Percentiles rank a stretch among this genome's conserved stretches.
Evolutionary conservation across 1,139 yeast species (phyloP).

Genomic region (Zygosaccharomyces pseudobailii): DNA sequence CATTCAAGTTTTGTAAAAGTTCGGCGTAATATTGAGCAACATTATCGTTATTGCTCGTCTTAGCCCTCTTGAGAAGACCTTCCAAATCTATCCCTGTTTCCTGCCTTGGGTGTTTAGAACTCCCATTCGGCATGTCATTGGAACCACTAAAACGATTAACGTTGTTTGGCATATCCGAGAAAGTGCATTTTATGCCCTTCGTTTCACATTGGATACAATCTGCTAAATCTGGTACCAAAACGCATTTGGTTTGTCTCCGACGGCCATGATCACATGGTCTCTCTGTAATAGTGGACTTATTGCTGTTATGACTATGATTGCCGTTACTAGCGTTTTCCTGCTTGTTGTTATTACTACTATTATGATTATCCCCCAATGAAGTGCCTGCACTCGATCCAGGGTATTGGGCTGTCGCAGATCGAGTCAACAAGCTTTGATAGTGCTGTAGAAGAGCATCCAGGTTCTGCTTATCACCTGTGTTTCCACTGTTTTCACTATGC

Average conservation of each 20-base stretch:
- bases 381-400: slow-evolving; percentile 6
- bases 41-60: slow-evolving; percentile 11
- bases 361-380: not conserved
- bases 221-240: slow-evolving; percentile 50
- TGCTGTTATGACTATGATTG: slow-evolving; percentile 6
- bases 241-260: slow-evolving; percentile 61
- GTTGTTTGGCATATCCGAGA: slow-evolving; percentile 29
- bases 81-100: slow-evolving; percentile 20
- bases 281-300: slow-evolving; percentile 12
- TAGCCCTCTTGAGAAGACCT: slow-evolving; percentile 19
- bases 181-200: slow-evolving; percentile 62
- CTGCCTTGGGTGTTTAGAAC: slow-evolving; percentile 15
- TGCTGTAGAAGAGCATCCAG: slow-evolving; percentile 29
- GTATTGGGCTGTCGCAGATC: slow-evolving; percentile 17
- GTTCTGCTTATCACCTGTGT: slow-evolving; percentile 17
- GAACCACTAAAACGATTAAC: slow-evolving; percentile 1
- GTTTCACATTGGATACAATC: slow-evolving; percentile 68
- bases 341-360: slow-evolving; percentile 9
- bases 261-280: slow-evolving; percentile 68
- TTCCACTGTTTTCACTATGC: slow-evolving; percentile 3
- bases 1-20: slow-evolving; percentile 18
- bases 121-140: not conserved
- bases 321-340: slow-evolving; percentile 7
- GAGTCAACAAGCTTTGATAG: slow-evolving; percentile 24
- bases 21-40: slow-evolving; percentile 18